A percentile compares a stretch with the other conserved stretches of the same genome.
phyloP scores from a whole-genome alignment of 352 stramenopile species.

The Phytophthora meadii region DNA sequence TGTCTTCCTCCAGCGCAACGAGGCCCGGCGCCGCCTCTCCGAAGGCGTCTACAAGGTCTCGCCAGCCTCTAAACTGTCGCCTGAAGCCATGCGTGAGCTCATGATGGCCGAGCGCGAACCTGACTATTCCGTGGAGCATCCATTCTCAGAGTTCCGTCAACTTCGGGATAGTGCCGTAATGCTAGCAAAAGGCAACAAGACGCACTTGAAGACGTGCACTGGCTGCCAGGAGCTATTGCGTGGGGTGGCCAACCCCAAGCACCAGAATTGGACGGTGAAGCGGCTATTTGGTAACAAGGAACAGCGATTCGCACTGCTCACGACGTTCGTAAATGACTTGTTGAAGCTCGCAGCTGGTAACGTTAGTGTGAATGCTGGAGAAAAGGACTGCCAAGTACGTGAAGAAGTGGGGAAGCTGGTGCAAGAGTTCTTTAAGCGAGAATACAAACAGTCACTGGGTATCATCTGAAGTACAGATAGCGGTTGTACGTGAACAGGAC shows the following conservation, averaged over 20 bases:
- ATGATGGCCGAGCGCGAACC: constrained; percentile 47
- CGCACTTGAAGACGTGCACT: constrained; percentile 23
- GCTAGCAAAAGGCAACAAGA: constrained; percentile 14
- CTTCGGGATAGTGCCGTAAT: constrained; percentile 16
- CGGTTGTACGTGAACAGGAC: too few species aligned
- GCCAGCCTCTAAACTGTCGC: constrained; percentile 22
- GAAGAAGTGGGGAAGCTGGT: constrained; percentile 25
- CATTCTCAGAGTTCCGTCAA: constrained; percentile 38
- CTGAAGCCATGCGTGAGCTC: constrained; percentile 26
- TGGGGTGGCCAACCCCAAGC: constrained; percentile 11
- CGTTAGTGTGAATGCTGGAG: neutral
- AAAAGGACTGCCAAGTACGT: constrained; percentile 23
- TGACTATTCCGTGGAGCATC: constrained; percentile 42
- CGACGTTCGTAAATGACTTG: constrained; percentile 39
- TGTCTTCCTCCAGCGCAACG: constrained; percentile 42
- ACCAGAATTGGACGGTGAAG: constrained; percentile 37
- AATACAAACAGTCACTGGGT: constrained; percentile 33
- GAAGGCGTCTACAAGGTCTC: constrained; percentile 34
- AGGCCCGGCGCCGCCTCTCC: constrained; percentile 34
- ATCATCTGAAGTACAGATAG: constrained; percentile 37
- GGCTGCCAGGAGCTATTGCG: constrained; percentile 29
- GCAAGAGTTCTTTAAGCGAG: constrained; percentile 37
- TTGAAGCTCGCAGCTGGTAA: constrained; percentile 23
- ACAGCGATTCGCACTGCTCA: constrained; percentile 36
- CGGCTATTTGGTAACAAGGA: constrained; percentile 31